A percentile compares a stretch with the other conserved stretches of the same genome.
phyloP scores from a whole-genome alignment of 208 protist genomes.

The Wallacemonas sp. region DNA sequence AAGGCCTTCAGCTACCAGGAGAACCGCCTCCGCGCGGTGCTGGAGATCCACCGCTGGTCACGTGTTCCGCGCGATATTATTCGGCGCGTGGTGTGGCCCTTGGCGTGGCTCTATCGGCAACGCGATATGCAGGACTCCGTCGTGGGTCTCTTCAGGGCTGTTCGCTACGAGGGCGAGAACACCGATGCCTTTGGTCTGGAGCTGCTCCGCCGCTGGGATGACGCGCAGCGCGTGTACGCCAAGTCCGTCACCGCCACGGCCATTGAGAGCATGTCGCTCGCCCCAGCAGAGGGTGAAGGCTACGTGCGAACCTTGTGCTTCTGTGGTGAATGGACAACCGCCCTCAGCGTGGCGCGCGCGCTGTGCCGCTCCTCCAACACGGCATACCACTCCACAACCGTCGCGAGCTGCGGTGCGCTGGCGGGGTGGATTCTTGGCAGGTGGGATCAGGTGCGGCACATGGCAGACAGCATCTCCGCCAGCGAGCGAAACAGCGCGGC shows the following conservation, averaged over 20 bases:
- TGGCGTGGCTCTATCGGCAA: slow-evolving; percentile 89
- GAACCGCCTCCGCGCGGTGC: slow-evolving; percentile 61
- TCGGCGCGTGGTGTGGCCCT: slow-evolving; percentile 74
- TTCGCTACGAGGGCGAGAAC: slow-evolving; percentile 76
- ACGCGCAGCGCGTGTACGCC: slow-evolving; percentile 80
- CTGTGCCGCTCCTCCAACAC: slow-evolving; percentile 20
- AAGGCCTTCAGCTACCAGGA: slow-evolving; percentile 90
- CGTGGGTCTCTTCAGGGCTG: slow-evolving; percentile 82
- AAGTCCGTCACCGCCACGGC: slow-evolving; percentile 41
- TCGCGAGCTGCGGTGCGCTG: slow-evolving; percentile 77
- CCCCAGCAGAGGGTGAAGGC: slow-evolving; percentile 43
- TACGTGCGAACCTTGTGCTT: slow-evolving; percentile 89
- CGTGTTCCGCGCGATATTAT: slow-evolving; percentile 76
- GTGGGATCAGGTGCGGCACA: slow-evolving; percentile 76
- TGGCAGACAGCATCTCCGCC: slow-evolving; percentile 70
- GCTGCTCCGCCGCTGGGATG: slow-evolving; percentile 85
- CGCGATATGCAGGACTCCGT: slow-evolving; percentile 92
- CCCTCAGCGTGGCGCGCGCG: slow-evolving; percentile 55
- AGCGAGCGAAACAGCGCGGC: slow-evolving; percentile 71
- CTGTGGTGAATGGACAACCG: slow-evolving; percentile 83
- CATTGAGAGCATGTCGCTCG: slow-evolving; percentile 22
- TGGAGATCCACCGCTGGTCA: slow-evolving; percentile 69
- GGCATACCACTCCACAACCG: slow-evolving; percentile 26
- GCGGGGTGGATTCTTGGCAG: slow-evolving; percentile 81
- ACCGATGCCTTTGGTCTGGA: slow-evolving; percentile 85